Conservation (phyloP, 1,284 basidiomycete species). For the Jaminaea rosea region DNA sequence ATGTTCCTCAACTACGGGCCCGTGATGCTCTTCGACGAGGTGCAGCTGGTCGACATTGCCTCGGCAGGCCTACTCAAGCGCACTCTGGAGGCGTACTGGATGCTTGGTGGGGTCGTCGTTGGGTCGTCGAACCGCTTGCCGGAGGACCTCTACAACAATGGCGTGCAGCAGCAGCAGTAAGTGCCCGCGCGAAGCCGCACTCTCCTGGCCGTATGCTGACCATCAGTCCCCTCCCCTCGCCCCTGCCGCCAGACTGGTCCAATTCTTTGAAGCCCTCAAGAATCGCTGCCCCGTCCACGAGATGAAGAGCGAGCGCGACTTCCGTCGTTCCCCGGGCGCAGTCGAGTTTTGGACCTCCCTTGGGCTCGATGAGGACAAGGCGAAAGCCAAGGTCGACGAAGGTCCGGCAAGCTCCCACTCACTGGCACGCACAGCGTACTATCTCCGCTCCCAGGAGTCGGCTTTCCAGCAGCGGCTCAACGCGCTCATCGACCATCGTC, state of each 20-base stretch:
- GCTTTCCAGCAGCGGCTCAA: constrained; percentile 12
- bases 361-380: not conserved
- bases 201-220: not conserved
- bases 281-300: constrained; percentile 58
- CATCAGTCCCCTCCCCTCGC: not conserved
- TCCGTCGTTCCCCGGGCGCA: constrained; percentile 44
- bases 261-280: constrained; percentile 59
- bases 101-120: constrained; percentile 62
- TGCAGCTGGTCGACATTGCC: constrained; percentile 64
- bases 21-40: constrained; percentile 62
- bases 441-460: constrained; percentile 19
- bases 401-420: not conserved
- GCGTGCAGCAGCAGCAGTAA: constrained; percentile 59
- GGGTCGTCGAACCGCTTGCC: constrained; percentile 58
- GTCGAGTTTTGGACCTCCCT: not conserved
- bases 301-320: constrained; percentile 50
- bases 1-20: constrained; percentile 55
- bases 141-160: constrained; percentile 62
- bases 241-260: no score
- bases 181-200: no score
- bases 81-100: constrained; percentile 66
- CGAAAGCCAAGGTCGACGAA: not conserved
- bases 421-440: constrained; percentile 11
- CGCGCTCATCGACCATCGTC: constrained; percentile 8
- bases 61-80: constrained; percentile 60